Evolutionary conservation across 2,329 filamentous ascomycete species (phyloP).

Genomic region (Xylaria polymorpha): DNA sequence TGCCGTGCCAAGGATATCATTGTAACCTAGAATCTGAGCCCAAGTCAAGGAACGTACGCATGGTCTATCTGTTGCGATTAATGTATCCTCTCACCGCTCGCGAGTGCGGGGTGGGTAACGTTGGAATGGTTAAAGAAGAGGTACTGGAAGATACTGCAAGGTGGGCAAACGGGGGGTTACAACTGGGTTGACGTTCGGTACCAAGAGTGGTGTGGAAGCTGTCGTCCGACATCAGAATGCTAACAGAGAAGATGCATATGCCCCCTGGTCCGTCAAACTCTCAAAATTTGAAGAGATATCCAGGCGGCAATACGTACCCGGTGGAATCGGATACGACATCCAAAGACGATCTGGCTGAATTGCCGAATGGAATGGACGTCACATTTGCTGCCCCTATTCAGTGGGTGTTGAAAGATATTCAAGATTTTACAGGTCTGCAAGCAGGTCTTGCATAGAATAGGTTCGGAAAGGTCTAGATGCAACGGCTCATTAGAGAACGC

Average conservation of each 20-base stretch:
- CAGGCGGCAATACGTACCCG: neutral
- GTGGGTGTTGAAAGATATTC: slow-evolving; percentile 14
- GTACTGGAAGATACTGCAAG: neutral
- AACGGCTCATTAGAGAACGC: too few species aligned
- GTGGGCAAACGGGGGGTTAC: neutral
- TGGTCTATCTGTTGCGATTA: too few species aligned
- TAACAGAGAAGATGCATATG: too few species aligned
- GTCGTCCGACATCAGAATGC: neutral
- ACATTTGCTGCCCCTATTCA: slow-evolving; percentile 14
- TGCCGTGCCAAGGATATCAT: too few species aligned
- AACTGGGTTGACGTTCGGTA: slow-evolving; percentile 3
- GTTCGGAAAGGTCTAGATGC: neutral
- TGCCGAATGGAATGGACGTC: neutral
- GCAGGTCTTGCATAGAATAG: neutral
- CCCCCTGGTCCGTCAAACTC: neutral
- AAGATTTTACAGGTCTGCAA: slow-evolving; percentile 8
- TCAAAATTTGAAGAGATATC: neutral
- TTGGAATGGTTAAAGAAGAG: too few species aligned
- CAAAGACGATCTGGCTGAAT: neutral
- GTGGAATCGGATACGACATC: neutral
- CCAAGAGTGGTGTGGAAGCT: slow-evolving; percentile 12
- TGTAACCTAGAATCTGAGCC: too few species aligned
- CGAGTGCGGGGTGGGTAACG: too few species aligned
- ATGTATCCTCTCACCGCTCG: too few species aligned
- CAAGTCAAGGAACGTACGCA: too few species aligned